These are phyloP conservation scores for Claviceps sorghi DNA, from an alignment of 2,329 filamentous ascomycete genomes.

Conservation along the genomic window DNA sequence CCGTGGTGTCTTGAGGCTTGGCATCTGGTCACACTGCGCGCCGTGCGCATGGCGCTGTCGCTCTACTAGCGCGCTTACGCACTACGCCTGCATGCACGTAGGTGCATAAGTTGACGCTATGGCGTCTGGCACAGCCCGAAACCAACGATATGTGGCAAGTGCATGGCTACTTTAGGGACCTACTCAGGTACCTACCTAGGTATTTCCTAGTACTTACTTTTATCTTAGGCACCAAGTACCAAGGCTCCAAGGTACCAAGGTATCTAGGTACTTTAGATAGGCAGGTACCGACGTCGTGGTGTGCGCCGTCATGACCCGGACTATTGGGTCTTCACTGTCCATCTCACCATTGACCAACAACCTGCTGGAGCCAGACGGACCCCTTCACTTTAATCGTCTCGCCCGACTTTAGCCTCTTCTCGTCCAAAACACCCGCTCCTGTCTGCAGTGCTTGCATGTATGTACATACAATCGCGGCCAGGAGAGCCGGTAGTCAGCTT, in stretches of 20 bases:
- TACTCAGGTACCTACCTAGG: too few relatives aligned
- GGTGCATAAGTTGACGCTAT: not conserved
- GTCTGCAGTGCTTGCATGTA: not conserved
- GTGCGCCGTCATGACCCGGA: not conserved
- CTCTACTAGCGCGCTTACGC: not conserved
- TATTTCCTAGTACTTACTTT: too few relatives aligned
- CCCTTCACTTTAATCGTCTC: not conserved
- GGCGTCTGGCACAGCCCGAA: too few relatives aligned
- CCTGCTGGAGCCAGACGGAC: not conserved
- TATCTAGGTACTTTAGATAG: too few relatives aligned
- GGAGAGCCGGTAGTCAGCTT: not conserved
- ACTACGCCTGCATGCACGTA: not conserved
- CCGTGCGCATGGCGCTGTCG: not conserved
- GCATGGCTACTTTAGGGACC: too few relatives aligned
- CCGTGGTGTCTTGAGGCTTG: too few relatives aligned
- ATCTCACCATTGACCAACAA: not conserved
- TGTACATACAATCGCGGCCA: not conserved
- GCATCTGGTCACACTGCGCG: not conserved
- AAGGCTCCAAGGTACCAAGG: too few relatives aligned
- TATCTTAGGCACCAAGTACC: too few relatives aligned
- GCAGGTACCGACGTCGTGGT: not conserved
- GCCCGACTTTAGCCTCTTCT: not conserved
- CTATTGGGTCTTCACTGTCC: not conserved
- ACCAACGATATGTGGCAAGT: too few relatives aligned
- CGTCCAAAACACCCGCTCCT: not conserved